Conservation (phyloP, 768 basidiomycete genomes). For the Suillus subalutaceus region DNA sequence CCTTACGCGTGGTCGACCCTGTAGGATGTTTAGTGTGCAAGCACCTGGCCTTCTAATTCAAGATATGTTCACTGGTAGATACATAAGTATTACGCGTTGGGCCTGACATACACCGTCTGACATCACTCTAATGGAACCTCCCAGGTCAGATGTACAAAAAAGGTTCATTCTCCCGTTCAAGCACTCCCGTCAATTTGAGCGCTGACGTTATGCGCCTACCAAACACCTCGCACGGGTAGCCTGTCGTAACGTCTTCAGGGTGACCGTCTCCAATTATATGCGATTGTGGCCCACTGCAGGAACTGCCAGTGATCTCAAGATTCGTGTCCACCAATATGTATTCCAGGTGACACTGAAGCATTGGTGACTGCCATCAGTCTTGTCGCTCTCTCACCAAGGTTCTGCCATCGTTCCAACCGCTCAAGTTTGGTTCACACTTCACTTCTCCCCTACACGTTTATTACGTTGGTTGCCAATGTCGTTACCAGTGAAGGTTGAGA, state of each 20-base stretch:
- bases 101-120: neutral
- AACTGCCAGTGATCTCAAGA: neutral
- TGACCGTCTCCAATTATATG: neutral
- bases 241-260: neutral
- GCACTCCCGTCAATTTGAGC: neutral
- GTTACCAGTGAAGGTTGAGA: neutral
- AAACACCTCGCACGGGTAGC: neutral
- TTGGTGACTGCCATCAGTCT: neutral
- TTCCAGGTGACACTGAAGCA: neutral
- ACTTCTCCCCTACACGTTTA: neutral
- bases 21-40: neutral
- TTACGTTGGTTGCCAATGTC: slow-evolving; percentile 1
- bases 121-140: neutral
- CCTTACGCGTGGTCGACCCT: neutral
- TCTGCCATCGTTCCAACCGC: neutral
- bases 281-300: neutral
- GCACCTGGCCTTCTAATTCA: neutral
- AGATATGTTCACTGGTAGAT: neutral
- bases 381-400: neutral
- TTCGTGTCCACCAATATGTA: neutral
- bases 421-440: neutral
- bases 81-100: neutral
- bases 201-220: neutral
- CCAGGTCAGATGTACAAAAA: neutral
- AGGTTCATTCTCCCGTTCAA: neutral